phyloP scores from a whole-genome alignment of 148 eudicot species.

The Chenopodium suecicum region DNA sequence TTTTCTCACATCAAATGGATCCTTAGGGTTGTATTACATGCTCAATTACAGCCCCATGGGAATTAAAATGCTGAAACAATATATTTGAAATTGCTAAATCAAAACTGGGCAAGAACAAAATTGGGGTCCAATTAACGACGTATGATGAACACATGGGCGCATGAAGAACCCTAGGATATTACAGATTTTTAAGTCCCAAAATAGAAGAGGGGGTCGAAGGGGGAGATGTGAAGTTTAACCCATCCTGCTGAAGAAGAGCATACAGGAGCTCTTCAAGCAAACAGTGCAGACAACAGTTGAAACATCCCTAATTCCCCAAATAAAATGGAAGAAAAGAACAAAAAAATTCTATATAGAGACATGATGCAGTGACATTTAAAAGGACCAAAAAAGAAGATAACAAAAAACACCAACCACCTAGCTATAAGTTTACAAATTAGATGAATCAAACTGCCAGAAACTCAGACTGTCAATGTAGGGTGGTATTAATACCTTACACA shows the following conservation, averaged over 20 bases:
- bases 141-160: neutral
- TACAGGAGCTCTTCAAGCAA: neutral
- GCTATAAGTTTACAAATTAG: slow-evolving; percentile 19
- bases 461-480: neutral
- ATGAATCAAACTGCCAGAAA: slow-evolving; percentile 9
- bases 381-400: neutral
- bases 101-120: too few species aligned
- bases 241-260: neutral
- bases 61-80: too few species aligned
- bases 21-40: too few species aligned
- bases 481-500: neutral
- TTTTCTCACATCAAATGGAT: too few species aligned
- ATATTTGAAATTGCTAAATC: too few species aligned
- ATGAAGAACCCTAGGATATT: neutral
- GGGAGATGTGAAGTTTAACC: slow-evolving; percentile 6
- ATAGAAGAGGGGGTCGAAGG: neutral
- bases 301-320: slow-evolving; percentile 1
- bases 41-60: too few species aligned
- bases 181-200: neutral
- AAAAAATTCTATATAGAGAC: neutral
- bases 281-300: neutral
- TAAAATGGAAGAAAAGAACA: neutral
- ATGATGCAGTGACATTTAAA: slow-evolving; percentile 2
- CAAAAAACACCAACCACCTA: neutral
- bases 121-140: too few species aligned